A percentile compares a stretch with the other conserved stretches of the same genome.
phyloP scores from a whole-genome alignment of 116 monocot genomes.

The Phalaenopsis hybrid region DNA sequence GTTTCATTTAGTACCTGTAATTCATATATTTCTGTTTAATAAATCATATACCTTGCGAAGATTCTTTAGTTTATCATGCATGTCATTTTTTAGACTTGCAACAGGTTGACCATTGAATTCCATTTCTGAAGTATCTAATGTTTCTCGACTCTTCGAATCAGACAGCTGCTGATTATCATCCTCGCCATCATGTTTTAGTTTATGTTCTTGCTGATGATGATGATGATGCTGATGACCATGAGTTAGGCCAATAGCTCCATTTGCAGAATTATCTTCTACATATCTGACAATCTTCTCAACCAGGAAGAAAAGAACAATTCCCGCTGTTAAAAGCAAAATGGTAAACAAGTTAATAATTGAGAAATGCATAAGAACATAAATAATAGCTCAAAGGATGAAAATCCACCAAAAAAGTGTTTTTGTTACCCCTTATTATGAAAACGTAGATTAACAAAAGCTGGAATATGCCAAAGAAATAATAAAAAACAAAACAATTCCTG shows the following conservation, averaged over 20 bases:
- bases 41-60: slow-evolving; percentile 37
- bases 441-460: neutral
- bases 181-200: slow-evolving; percentile 28
- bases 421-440: neutral
- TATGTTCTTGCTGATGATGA: slow-evolving; percentile 15
- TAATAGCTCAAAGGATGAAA: neutral
- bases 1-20: neutral
- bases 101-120: slow-evolving; percentile 17
- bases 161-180: slow-evolving; percentile 10
- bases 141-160: slow-evolving; percentile 3
- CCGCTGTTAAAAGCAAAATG: slow-evolving; percentile 33
- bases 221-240: slow-evolving; percentile 30
- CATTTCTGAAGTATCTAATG: slow-evolving; percentile 9
- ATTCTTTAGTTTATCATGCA: slow-evolving; percentile 11
- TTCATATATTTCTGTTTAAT: neutral
- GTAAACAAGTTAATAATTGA: neutral
- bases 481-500: neutral
- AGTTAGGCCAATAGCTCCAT: slow-evolving; percentile 23
- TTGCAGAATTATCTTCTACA: slow-evolving; percentile 68
- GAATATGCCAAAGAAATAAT: neutral
- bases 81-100: slow-evolving; percentile 12
- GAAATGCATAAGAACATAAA: neutral
- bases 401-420: neutral
- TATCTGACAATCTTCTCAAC: slow-evolving; percentile 96
- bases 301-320: slow-evolving; percentile 83